Conservation (phyloP, 73 alveolate genomes). For the Tetrahymena elliotti region DNA sequence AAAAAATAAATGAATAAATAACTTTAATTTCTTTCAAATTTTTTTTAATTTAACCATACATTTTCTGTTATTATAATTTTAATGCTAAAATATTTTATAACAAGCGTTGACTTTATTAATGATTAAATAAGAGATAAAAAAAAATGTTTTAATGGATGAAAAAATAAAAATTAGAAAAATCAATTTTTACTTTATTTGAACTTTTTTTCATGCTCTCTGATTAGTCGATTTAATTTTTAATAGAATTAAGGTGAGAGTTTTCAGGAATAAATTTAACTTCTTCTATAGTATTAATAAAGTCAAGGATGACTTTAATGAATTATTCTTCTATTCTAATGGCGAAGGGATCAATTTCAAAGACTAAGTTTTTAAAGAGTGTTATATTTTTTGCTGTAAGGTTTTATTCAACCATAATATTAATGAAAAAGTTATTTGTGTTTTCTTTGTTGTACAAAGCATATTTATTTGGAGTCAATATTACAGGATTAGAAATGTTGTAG, state of each 20-base stretch:
- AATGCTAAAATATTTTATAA: too few relatives aligned
- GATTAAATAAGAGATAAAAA: too few relatives aligned
- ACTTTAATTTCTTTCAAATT: too few relatives aligned
- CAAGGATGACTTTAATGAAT: not conserved
- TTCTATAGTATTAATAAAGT: not conserved
- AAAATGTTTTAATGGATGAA: too few relatives aligned
- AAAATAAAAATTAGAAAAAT: too few relatives aligned
- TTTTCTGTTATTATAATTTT: too few relatives aligned
- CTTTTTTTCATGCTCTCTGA: not conserved
- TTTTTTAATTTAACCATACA: too few relatives aligned
- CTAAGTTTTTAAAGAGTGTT: conserved; percentile 1
- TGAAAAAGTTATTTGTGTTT: not conserved
- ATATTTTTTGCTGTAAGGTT: not conserved
- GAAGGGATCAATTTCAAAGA: conserved; percentile 26
- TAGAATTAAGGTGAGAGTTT: not conserved
- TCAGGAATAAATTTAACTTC: not conserved
- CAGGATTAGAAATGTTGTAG: conserved; percentile 11
- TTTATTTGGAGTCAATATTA: conserved; percentile 20
- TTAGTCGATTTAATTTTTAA: not conserved
- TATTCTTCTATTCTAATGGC: conserved; percentile 10
- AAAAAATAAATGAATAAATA: too few relatives aligned
- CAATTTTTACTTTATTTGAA: not conserved
- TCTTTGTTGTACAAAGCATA: not conserved
- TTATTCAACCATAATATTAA: not conserved
- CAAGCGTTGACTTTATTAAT: too few relatives aligned